Base-by-base conservation (phyloP, 148 eudicot genomes). In the Silene uniflora region DNA sequence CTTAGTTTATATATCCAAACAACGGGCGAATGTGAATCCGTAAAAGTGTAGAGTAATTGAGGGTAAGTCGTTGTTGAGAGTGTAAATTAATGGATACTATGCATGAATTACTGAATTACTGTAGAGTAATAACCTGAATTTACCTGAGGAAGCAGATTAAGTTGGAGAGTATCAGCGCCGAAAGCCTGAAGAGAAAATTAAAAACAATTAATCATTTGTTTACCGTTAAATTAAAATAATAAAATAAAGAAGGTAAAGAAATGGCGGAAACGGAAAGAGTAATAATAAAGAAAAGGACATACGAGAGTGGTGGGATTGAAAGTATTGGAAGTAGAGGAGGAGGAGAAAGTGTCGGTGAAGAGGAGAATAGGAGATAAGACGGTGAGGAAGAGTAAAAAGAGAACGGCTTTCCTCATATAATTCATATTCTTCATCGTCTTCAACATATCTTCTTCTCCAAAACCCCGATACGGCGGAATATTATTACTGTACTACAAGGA, bases 361-460 rank as follows among this genome's bases (percentile, higher is more conserved):
- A 94, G 83, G 69, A 94, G 81, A 77, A 94, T 87, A 0, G 96
- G 98, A 67, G 93, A 88, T 14, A 94, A 66, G 76, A 94, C 93
- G 0, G 98, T 90, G 39, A 92, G 73, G 44, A 89, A 72, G 62
- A 94, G 84, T 84, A 92, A 78, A 27, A 80, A 67, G 32, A 90
- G 27, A 16, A 90, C 89, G 3, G 86, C 67, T 39, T 71, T 88
- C 66, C 89, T 84, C 46, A 84, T 46, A 75, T 77, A 82, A 83
- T 85, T 81, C 80, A 79, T 80, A 62, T 84, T 42, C 72, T 73
- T 78, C 78, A 69, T 82, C 77, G 66, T 82, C 73, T 52, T 52
- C 60, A n/a, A n/a, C n/a, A n/a, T n/a, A n/a, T n/a, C n/a, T n/a
- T n/a, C n/a, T n/a, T n/a, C n/a, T n/a, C n/a, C n/a, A n/a, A n/a